A percentile compares a stretch with the other conserved stretches of the same genome.
These are phyloP conservation scores for Cutaneotrichosporon sp. DNA, from an alignment of 1,284 basidiomycete genomes.

Conservation along the genomic window DNA sequence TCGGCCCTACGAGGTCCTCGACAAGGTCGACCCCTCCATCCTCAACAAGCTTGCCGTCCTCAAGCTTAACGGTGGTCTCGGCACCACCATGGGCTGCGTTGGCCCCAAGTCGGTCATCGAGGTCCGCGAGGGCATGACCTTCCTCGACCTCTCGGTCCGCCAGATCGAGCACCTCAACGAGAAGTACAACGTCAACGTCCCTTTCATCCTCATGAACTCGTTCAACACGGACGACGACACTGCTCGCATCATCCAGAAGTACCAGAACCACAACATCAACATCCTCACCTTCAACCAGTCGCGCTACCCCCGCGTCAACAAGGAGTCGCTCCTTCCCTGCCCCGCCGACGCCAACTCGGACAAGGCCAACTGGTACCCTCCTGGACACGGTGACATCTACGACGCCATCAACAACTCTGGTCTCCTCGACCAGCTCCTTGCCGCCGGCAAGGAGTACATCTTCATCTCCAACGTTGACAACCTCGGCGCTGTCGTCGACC, in stretches of 20 bases:
- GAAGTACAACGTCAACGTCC: constrained; percentile 71
- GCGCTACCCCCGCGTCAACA: constrained; percentile 94
- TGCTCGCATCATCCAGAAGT: constrained; percentile 98
- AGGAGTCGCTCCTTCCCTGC: constrained; percentile 88
- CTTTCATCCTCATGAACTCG: constrained; percentile 99
- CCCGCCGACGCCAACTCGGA: constrained; percentile 83
- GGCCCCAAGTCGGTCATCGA: constrained; percentile 79
- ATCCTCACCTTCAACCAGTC: constrained; percentile 94
- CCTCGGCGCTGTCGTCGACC: constrained; percentile 88
- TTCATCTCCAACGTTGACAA: constrained; percentile 99
- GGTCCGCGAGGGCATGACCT: constrained; percentile 97
- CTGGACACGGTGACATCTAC: constrained; percentile 87
- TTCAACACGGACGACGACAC: constrained; percentile 99
- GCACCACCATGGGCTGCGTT: constrained; percentile 59
- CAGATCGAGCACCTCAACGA: constrained; percentile 84
- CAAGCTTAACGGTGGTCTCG: constrained; percentile 99
- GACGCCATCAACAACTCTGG: constrained; percentile 75
- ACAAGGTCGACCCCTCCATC: constrained; percentile 64
- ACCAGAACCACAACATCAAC: constrained; percentile 93
- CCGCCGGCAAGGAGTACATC: constrained; percentile 97
- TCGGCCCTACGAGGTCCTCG: constrained; percentile 77
- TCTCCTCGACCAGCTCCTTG: constrained; percentile 88
- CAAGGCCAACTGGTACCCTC: constrained; percentile 98
- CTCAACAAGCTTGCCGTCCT: constrained; percentile 95
- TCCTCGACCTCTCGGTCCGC: constrained; percentile 93